Evolutionary conservation across 306 rosid species (phyloP), one percentile per base, ranked within the genome.

Genomic region (Ormosia semicastrata): DNA sequence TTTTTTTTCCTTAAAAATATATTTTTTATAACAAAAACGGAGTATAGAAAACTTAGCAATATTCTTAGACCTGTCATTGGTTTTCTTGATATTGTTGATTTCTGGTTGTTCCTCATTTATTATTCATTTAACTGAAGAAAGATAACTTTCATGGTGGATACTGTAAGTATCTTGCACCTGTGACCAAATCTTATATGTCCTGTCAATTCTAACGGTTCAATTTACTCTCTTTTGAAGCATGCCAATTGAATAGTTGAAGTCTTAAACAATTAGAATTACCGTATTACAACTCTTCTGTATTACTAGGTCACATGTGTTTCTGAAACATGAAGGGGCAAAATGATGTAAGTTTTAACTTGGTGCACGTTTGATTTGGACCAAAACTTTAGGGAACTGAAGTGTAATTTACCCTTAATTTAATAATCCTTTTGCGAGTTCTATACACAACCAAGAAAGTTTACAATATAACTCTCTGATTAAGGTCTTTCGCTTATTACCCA

Each of bases 61-160:
- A 11, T 11, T n/a, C 62, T 33, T 49, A 47, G 34, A 39, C 52
- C 11, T 47, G 39, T 7, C 17, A 30, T 66, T 9, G 77, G 14
- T 69, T 62, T 15, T 69, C 76, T 43, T 44, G 50, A 58, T 79
- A 36, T 8, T 79, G 1, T 46, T 76, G 43, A 57, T 37, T 32
- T 58, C 8, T 43, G 17, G 34, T 57, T 43, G 33, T 43, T 58
- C 70, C 18, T 18, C 29, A 17, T 62, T 34, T 11, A 64, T 75
- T 54, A 63, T 33, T 43, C 39, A 47, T 71, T 58, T 34, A 73
- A n/a, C 18, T 73, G 41, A 64, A 63, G 24, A 49, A 63, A 60
- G 24, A 44, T 73, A 66, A 15, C 66, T 81, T 73, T 40, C 69
- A 11, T 32, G 80, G 11, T 40, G 75, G 50, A 73, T 53, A 54